Evolutionary conservation across 805 yeast genomes (phyloP).

Genomic region (Sugiyamaella floridensis): DNA sequence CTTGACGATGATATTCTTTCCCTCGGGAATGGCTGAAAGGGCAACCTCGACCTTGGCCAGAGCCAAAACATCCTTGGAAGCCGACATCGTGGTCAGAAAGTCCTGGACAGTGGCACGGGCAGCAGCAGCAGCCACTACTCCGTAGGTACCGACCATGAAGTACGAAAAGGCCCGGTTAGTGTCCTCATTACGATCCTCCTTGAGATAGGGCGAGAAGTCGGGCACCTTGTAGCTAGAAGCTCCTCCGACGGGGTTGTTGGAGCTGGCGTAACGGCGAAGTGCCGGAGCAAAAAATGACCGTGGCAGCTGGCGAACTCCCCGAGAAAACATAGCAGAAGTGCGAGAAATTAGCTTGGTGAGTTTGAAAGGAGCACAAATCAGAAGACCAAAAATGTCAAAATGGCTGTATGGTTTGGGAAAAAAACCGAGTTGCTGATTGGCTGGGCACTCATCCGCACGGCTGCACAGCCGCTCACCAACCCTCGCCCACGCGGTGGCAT

Average conservation of each 20-base stretch:
- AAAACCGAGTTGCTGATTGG: not conserved
- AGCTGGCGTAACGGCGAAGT: slow-evolving; percentile 2
- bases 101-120: slow-evolving; percentile 91
- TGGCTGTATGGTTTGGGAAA: not conserved
- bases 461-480: not conserved
- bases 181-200: slow-evolving; percentile 62
- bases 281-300: not conserved
- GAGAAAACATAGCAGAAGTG: not conserved
- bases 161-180: slow-evolving; percentile 81
- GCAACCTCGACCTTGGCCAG: slow-evolving; percentile 99
- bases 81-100: slow-evolving; percentile 90
- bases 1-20: slow-evolving; percentile 95
- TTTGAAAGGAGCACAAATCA: not conserved
- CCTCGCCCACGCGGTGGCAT: too few species aligned
- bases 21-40: slow-evolving; percentile 87
- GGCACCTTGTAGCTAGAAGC: slow-evolving; percentile 86
- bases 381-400: not conserved
- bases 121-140: slow-evolving; percentile 83
- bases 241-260: slow-evolving; percentile 22
- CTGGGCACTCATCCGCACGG: not conserved
- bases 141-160: slow-evolving; percentile 96
- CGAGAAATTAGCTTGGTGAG: not conserved
- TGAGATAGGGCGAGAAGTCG: slow-evolving; percentile 75
- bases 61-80: slow-evolving; percentile 97
- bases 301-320: not conserved